phyloP scores from a whole-genome alignment of 140 eudicot species.

The Senecio squalidus region DNA sequence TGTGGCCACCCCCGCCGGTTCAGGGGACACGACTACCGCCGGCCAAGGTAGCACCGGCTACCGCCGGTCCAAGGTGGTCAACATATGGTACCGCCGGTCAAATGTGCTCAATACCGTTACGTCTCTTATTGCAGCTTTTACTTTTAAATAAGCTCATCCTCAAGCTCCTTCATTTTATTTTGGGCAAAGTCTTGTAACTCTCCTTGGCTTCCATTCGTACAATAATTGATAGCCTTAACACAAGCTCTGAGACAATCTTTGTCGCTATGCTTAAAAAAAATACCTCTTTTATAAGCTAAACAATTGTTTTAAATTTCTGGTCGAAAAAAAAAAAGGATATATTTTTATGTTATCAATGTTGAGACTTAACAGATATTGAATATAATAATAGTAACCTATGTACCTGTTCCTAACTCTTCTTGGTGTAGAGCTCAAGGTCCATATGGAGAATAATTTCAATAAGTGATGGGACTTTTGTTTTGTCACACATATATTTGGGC shows the following conservation, averaged over 20 bases:
- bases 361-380: no score
- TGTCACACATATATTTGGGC: conserved; percentile 91
- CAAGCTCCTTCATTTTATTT: conserved; percentile 73
- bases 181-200: conserved; percentile 83
- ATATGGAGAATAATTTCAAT: conserved; percentile 64
- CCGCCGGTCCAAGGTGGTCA: no score
- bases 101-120: conserved; percentile 84
- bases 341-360: no score
- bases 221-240: conserved; percentile 72
- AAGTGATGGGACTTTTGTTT: conserved; percentile 83
- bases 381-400: neutral
- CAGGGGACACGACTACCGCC: no score
- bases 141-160: conserved; percentile 70
- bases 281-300: conserved; percentile 69
- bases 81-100: no score
- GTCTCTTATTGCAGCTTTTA: conserved; percentile 79
- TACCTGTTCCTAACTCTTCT: conserved; percentile 95
- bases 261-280: conserved; percentile 92
- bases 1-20: no score
- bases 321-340: neutral
- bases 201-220: conserved; percentile 71
- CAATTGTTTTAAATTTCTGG: conserved; percentile 69
- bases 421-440: conserved; percentile 90
- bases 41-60: no score
- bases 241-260: conserved; percentile 90